Base-by-base conservation (phyloP, 805 yeast genomes). In the Saturnispora silvae region DNA sequence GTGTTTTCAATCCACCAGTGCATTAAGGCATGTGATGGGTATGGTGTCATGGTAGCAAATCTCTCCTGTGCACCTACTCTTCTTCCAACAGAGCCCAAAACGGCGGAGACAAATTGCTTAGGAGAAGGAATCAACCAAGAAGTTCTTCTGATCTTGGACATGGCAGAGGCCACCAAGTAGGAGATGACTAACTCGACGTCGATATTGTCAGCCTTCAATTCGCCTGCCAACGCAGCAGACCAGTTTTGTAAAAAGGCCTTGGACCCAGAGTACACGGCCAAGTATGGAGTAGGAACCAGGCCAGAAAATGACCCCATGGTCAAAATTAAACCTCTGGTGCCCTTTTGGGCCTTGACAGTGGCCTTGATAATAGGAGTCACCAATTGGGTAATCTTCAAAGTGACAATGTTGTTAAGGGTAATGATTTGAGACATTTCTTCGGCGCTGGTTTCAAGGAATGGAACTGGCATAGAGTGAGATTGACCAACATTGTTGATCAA, bases 261-360 rank as follows among this genome's bases (percentile, higher is more conserved):
- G 33, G 96, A 85, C 18, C 98, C 98, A 15, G 96, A 81, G 64
- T 92, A 92, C 9, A 87, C 81, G 15, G 97, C 95, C 49, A 92
- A 70, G 48, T 76, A 69, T 17, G 98, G 97, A 10, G 95, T 79
- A 39, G 98, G 97, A 33, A 84, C 67, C 48, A 87, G 68, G 3
- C 97, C 98, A 37, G 95, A 95, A 54, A 92, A 89, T 4, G 97
- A 89, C 31, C 97, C 96, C 96, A 92, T 84, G 22, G 92, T 86
- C 49, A 92, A 66, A 42, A 92, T 73, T 51, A 92, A 70, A 28
- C 95, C 95, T 44, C 73, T 70, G n/a, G 59, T 46, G 9, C 34
- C 37, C 40, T 65, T 63, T 18, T 53, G 48, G 27, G 63, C 51
- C 29, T 63, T 60, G 19, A 74, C 67, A 29, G 82, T 71, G 13